Base-by-base conservation (phyloP, 768 basidiomycete genomes). In the Mycena pura region DNA sequence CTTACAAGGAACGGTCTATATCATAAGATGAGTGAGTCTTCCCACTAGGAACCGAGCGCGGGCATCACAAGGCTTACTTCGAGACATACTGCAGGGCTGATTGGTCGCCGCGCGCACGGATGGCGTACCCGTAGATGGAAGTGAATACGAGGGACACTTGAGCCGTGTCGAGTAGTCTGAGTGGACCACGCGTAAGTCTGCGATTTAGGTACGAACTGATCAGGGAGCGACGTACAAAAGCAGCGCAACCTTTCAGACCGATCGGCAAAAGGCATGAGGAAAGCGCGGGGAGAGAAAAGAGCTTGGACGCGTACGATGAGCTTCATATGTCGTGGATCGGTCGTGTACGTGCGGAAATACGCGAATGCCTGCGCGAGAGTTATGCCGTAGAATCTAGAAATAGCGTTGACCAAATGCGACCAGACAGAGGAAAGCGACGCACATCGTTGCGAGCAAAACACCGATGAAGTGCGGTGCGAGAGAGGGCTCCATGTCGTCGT, bases 341-440 rank as follows among this genome's bases (percentile, higher is more conserved):
- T 68, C 22, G 67, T 66, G 57, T 70, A 76, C 32, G 71, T 63
- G 25, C 68, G 69, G 32, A 73, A 76, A 55, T 76, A 76, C 27
- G 68, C 69, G 70, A 70, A 73, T 43, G 73, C 75, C 47, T 77
- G 76, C 1, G 71, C 69, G 48, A 76, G 51, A 8, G 76, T 76
- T 56, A 77, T 61, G 40, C 75, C 75, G 44, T 76, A 76, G 66
- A 76, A 59, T 68, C 75, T 76, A 21, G 39, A 40, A 47, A 36
- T 25, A 5, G 51, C 28, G 51, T 32, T 45, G n/a, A n/a, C n/a
- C n/a, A n/a, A 31, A 45, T 25, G 41, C 41, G 41, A 27, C 31
- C 6, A 9, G 25, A 32, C 43, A 24, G 19, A 44, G 19, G 28
- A 49, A 28, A 15, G 47, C 32, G 10, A 7, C 74, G 41, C 49